These are phyloP conservation scores for Euphorbia peplus DNA, from an alignment of 345 rosid genomes.

Conservation along the genomic window DNA sequence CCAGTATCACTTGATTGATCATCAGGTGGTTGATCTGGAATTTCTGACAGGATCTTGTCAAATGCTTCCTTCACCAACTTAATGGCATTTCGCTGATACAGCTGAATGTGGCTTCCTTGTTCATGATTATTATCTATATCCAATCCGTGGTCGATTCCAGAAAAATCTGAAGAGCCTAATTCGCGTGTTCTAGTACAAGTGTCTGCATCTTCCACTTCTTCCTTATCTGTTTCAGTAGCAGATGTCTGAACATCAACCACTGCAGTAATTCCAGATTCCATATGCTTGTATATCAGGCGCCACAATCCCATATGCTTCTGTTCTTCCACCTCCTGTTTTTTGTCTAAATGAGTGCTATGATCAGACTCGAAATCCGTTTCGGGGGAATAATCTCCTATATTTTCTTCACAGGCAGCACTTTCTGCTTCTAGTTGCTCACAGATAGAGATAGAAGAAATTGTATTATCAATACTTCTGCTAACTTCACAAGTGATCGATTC, in stretches of 20 bases:
- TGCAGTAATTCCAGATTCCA: conserved; percentile 58
- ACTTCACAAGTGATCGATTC: not conserved
- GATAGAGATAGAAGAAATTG: conserved; percentile 2
- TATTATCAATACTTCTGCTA: not conserved
- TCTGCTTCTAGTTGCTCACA: conserved; percentile 16
- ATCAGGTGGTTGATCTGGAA: conserved; percentile 54
- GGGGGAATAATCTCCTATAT: conserved; percentile 10
- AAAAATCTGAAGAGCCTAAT: conserved; percentile 20
- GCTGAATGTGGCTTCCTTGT: conserved; percentile 32
- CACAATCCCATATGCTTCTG: conserved; percentile 56
- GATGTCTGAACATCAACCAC: conserved; percentile 34
- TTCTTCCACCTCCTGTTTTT: conserved; percentile 37
- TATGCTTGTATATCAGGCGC: conserved; percentile 66
- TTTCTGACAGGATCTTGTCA: conserved; percentile 71
- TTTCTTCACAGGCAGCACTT: conserved; percentile 19
- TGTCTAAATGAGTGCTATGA: conserved; percentile 14
- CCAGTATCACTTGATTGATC: conserved; percentile 46
- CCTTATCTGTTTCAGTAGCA: conserved; percentile 23
- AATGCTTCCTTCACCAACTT: conserved; percentile 77
- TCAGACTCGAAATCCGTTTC: conserved; percentile 20
- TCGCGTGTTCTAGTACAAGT: conserved; percentile 6
- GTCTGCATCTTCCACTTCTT: conserved; percentile 27
- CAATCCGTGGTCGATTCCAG: conserved; percentile 16
- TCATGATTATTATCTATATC: conserved; percentile 31
- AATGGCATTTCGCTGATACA: conserved; percentile 51